These are phyloP conservation scores for Pichia sp. DNA, from an alignment of 1,139 yeast species.

Conservation along the genomic window DNA sequence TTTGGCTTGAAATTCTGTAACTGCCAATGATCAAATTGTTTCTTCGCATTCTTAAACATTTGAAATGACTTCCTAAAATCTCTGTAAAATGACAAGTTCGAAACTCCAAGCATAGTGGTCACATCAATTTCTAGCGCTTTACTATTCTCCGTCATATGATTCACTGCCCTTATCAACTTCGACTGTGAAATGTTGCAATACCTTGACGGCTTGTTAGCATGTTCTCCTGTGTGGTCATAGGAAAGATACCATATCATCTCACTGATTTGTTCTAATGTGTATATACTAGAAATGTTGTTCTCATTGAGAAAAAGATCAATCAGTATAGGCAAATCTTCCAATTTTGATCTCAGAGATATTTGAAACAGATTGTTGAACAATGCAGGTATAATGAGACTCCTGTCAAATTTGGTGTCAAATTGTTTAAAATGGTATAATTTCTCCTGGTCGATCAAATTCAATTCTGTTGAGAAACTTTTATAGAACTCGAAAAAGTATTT, in stretches of 20 bases:
- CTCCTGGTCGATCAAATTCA: constrained; percentile 28
- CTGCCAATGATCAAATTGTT: constrained; percentile 31
- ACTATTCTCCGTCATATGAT: constrained; percentile 18
- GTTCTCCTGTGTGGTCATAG: constrained; percentile 28
- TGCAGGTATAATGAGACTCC: constrained; percentile 26
- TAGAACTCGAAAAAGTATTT: constrained; percentile 26
- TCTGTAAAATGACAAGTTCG: constrained; percentile 24
- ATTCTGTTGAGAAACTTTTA: constrained; percentile 17
- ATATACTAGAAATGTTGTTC: constrained; percentile 13
- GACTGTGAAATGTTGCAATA: constrained; percentile 26
- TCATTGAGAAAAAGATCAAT: constrained; percentile 21
- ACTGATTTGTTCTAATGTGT: constrained; percentile 23
- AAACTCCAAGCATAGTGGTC: constrained; percentile 28
- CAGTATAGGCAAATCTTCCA: constrained; percentile 22
- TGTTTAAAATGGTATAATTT: constrained; percentile 24
- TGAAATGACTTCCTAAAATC: constrained; percentile 23
- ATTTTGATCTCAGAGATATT: constrained; percentile 24
- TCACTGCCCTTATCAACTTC: constrained; percentile 22
- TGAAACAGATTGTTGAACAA: constrained; percentile 26
- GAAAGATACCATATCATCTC: constrained; percentile 31
- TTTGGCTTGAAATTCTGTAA: constrained; percentile 30
- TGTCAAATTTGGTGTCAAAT: constrained; percentile 17
- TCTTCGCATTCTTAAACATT: constrained; percentile 29
- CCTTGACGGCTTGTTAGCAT: constrained; percentile 21
- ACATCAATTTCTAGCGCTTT: constrained; percentile 22